Base-by-base conservation (phyloP, 176 grass and related monocot genomes). In the Poa pratensis region DNA sequence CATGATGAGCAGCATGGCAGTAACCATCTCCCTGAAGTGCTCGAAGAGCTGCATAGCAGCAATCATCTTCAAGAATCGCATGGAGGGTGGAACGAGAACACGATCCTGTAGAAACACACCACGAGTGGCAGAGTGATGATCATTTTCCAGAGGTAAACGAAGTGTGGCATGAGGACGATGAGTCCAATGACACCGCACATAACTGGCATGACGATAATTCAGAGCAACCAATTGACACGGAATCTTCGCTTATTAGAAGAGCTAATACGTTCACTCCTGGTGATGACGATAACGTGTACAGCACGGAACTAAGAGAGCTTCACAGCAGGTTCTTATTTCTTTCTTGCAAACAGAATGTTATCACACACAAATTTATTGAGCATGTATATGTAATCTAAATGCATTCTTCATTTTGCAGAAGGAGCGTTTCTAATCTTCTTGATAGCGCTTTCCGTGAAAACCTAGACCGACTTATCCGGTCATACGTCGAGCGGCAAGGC, bases 351-450 rank as follows among this genome's bases (percentile, higher is more conserved):
- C 73, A 50, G 65, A 16, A 62, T 9, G 48, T 58, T 75, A 6
- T 9, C 51, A 19, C 78, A 54, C 58, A 20, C 1, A 50, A 61
- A 82, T 60, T 72, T 52, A n/a, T 82, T 50, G 57, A 80, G 73
- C 50, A 40, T 39, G 49, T 51, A 51, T 51, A 51, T 11, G 50
- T 77, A 19, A 1, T 58, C 20, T 86, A 80, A 83, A 84, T 48
- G 51, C 12, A 17, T 17, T 90, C 27, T 88, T 81, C 12, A 20
- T 67, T 85, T 48, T 93, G 70, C 93, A 96, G 96, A 75, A 91
- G 94, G 89, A 99, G 91, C 23, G 96, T 99, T 60, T 99, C 96
- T 55, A 96, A 92, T 86, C 91, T 99, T 94, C 96, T 96, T 82
- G 91, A 94, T 12, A 99, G 93, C 43, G 70, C 93, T 58, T 96